Evolutionary conservation across 2,329 filamentous ascomycete genomes (phyloP).

Genomic region (Onygenales sp.): DNA sequence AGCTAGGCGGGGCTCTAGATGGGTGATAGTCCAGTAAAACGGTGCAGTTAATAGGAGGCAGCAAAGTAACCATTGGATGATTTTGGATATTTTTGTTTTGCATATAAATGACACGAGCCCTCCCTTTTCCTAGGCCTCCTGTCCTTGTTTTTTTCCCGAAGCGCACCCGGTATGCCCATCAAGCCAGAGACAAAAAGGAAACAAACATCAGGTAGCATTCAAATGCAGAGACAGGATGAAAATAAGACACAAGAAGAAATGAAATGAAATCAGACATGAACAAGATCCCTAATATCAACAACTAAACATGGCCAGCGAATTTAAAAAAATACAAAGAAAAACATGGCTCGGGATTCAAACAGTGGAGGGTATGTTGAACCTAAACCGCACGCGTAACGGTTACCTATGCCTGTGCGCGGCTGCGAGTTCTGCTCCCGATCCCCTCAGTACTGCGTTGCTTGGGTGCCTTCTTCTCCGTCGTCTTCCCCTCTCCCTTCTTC

Average conservation of each 20-base stretch:
- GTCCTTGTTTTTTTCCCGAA: not conserved
- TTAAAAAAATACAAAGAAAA: no score
- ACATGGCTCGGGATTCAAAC: no score
- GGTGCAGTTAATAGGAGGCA: no score
- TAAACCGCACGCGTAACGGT: not conserved
- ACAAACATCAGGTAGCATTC: not conserved
- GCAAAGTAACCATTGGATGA: not conserved
- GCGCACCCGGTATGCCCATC: conserved; percentile 2
- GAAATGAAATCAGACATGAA: not conserved
- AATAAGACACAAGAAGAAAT: not conserved
- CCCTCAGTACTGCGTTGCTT: conserved; percentile 19
- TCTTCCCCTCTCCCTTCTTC: conserved; percentile 19
- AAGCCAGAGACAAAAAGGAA: not conserved
- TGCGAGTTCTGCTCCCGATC: conserved; percentile 30
- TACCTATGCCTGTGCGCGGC: conserved; percentile 24
- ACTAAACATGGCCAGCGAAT: not conserved
- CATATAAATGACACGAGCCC: not conserved
- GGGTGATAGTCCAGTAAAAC: no score
- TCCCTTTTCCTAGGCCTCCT: not conserved
- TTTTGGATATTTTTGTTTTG: not conserved
- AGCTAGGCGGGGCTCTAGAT: no score
- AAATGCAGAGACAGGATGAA: not conserved
- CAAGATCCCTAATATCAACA: not conserved
- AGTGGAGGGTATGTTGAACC: no score
- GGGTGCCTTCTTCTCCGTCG: conserved; percentile 6